These are phyloP conservation scores for Ophiocordyceps camponoti-leonardi DNA, from an alignment of 2,329 filamentous ascomycete species.

Conservation along the genomic window DNA sequence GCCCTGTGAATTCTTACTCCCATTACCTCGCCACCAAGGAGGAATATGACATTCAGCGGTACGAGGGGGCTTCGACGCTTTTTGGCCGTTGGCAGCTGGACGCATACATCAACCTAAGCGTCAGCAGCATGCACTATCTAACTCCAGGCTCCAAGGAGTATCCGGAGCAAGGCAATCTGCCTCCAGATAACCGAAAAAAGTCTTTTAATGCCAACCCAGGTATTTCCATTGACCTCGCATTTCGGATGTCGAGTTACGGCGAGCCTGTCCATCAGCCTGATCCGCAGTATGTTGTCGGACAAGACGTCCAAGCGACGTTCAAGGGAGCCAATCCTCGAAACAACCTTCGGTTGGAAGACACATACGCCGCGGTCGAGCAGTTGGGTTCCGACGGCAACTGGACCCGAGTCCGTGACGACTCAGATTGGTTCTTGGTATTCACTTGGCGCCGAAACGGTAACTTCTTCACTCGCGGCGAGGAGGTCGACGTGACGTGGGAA, in stretches of 20 bases:
- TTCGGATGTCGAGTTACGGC: conserved; percentile 53
- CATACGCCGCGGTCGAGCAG: conserved; percentile 61
- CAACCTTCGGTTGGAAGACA: conserved; percentile 61
- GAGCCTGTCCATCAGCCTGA: conserved; percentile 38
- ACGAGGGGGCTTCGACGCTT: conserved; percentile 87
- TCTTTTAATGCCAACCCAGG: conserved; percentile 65
- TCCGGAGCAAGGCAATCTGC: conserved; percentile 24
- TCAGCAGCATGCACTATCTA: conserved; percentile 34
- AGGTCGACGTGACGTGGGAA: conserved; percentile 70
- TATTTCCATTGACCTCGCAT: conserved; percentile 59
- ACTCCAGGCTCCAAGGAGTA: conserved; percentile 17
- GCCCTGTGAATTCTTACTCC: conserved; percentile 79
- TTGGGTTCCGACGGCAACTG: conserved; percentile 32
- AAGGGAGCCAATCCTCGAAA: conserved; percentile 83
- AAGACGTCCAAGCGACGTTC: conserved; percentile 50
- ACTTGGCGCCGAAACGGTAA: conserved; percentile 59
- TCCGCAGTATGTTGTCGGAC: conserved; percentile 39
- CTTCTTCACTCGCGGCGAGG: conserved; percentile 59
- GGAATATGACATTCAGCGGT: conserved; percentile 71
- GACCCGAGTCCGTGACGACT: conserved; percentile 51
- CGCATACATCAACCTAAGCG: conserved; percentile 74
- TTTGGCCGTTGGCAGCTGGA: conserved; percentile 69
- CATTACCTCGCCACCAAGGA: conserved; percentile 67
- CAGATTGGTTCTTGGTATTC: conserved; percentile 75
- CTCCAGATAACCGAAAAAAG: conserved; percentile 57